Percentiles rank a stretch among this genome's conserved stretches.
These are phyloP conservation scores for Hypoxylon lenormandii DNA, from an alignment of 495 filamentous ascomycete species.

Conservation along the genomic window DNA sequence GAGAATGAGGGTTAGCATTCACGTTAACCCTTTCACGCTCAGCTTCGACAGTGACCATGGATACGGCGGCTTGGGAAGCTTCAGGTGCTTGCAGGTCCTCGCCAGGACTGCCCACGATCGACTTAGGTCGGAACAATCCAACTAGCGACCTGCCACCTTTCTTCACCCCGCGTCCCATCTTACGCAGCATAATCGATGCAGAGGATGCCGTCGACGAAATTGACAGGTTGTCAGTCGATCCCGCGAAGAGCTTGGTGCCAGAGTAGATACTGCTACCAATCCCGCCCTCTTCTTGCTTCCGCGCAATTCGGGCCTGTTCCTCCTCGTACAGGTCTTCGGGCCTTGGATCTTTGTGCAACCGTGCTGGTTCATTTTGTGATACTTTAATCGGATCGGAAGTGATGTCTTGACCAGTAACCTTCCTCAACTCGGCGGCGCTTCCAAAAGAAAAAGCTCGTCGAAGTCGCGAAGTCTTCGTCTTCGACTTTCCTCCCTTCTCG, in stretches of 20 bases:
- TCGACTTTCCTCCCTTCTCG: conserved; percentile 73
- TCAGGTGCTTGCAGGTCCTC: conserved; percentile 74
- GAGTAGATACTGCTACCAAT: conserved; percentile 94
- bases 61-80: conserved; percentile 80
- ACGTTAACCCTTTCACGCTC: conserved; percentile 87
- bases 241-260: conserved; percentile 85
- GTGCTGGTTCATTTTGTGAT: conserved; percentile 68
- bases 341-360: conserved; percentile 78
- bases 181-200: conserved; percentile 98
- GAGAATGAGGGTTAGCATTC: conserved; percentile 75
- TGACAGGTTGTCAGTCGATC: conserved; percentile 95
- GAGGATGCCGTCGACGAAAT: conserved; percentile 98
- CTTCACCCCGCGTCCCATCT: conserved; percentile 99
- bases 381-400: conserved; percentile 63
- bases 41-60: conserved; percentile 95
- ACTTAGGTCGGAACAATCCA: conserved; percentile 94
- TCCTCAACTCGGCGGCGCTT: conserved; percentile 90
- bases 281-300: conserved; percentile 88
- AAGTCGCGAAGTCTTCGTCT: conserved; percentile 88
- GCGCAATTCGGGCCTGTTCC: conserved; percentile 89
- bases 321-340: conserved; percentile 73
- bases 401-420: conserved; percentile 71
- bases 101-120: conserved; percentile 78
- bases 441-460: conserved; percentile 97
- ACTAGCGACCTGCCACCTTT: conserved; percentile 88